Evolutionary conservation across 2,329 filamentous ascomycete species (phyloP), one percentile per base, ranked within the genome.

Genomic region (Pestalotiopsis sp.): DNA sequence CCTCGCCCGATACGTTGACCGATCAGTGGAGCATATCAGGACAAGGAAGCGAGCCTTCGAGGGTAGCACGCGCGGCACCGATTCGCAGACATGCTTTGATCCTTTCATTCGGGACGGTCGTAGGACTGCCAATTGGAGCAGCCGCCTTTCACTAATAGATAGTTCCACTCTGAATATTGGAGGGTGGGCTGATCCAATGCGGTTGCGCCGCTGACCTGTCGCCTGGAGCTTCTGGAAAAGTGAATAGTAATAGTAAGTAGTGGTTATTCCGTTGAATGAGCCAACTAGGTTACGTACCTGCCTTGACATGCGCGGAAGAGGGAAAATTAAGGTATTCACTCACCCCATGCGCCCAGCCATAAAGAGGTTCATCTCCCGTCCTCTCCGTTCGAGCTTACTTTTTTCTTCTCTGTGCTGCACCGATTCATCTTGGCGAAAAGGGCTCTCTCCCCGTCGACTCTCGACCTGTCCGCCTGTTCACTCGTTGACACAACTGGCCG

Each of bases 191-290:
- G 63, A 58, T 39, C 25, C 62, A 31, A 52, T 66, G 63, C 63
- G 39, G 20, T 27, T 56, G 25, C 49, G 63, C 63, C 63, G 49
- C 63, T 57, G 25, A 20, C 25, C 49, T n/a, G 20, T 66, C 41
- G 41, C 23, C 39, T 58, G 31, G 63, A 11, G 61, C 61, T 64
- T 66, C 63, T 57, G 45, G 25, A 66, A 66, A 52, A 52, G 49
- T 27, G 36, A 31, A 45, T 31, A 62, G 61, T 38, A 20, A 39
- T 36, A 36, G n/a, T 23, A 23, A 25, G 25, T 49, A 17, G 25
- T 13, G 12, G 25, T 57, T 69, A 49, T 31, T 45, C n/a, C 56
- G 75, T 71, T 52, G 70, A 27, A 25, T 25, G 25, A 71, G 62
- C 56, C 63, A 63, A 11, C 69, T 59, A 69, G 31, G 31, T 31